Percentiles rank a stretch among this genome's conserved stretches.
Conservation (phyloP, 768 basidiomycete genomes). For the Megacollybia marginata region DNA sequence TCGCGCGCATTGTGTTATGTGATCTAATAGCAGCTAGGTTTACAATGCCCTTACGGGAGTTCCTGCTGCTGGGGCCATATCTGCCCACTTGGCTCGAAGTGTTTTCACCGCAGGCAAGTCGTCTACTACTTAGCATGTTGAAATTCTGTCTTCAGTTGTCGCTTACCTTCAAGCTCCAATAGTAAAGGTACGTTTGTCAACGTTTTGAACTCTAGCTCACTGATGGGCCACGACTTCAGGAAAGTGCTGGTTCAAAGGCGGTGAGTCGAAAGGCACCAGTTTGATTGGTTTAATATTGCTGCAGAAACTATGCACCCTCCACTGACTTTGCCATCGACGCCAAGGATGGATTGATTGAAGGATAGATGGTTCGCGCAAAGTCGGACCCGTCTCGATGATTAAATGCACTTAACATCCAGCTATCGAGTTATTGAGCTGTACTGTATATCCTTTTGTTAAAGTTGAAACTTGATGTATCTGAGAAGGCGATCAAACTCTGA, state of each 20-base stretch:
- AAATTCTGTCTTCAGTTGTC: constrained; percentile 3
- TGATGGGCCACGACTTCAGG: constrained; percentile 36
- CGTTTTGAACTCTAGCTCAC: too few relatives aligned
- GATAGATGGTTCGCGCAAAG: too few relatives aligned
- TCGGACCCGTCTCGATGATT: background rate
- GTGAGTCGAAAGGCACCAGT: constrained; percentile 19
- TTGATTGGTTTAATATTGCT: too few relatives aligned
- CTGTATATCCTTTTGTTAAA: background rate
- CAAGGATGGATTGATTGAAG: background rate
- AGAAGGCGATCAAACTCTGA: too few relatives aligned
- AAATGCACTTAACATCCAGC: background rate
- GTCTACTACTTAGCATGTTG: too few relatives aligned
- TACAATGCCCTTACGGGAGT: constrained; percentile 69
- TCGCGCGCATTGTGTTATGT: background rate
- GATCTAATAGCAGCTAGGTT: constrained; percentile 30
- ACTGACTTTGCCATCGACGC: background rate
- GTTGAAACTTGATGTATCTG: background rate
- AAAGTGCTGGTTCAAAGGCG: constrained; percentile 86
- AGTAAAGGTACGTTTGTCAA: too few relatives aligned
- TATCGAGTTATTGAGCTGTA: background rate
- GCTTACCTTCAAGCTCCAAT: background rate
- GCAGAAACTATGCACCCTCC: constrained; percentile 5
- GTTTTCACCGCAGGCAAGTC: constrained; percentile 42
- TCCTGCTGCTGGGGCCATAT: constrained; percentile 80
- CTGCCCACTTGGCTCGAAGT: constrained; percentile 73